Percentiles rank a stretch among this genome's conserved stretches.
Conservation (phyloP, 441 rosid species). For the Raphanus hybrid region DNA sequence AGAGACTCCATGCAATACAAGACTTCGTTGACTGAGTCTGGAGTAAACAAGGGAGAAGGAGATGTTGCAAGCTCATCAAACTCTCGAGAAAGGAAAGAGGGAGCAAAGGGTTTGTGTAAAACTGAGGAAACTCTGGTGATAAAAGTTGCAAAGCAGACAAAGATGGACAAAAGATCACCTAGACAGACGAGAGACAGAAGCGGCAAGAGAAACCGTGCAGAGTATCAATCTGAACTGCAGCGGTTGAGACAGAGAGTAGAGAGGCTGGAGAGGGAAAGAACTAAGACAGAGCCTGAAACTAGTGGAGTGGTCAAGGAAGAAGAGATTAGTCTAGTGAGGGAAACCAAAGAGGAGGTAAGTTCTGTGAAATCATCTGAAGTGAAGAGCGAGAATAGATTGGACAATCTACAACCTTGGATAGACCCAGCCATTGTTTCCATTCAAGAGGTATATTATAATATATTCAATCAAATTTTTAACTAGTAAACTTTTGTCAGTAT, state of each 20-base stretch:
- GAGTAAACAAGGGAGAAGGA: constrained; percentile 28
- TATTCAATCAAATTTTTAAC: background rate
- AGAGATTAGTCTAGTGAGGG: constrained; percentile 54
- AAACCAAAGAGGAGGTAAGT: constrained; percentile 54
- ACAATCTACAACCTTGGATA: constrained; percentile 33
- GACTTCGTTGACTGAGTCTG: constrained; percentile 35
- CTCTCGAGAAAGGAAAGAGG: too few species aligned
- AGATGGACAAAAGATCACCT: constrained; percentile 43
- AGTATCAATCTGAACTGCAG: constrained; percentile 50
- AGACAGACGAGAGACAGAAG: constrained; percentile 45
- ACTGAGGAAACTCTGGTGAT: constrained; percentile 39
- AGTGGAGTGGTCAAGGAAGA: constrained; percentile 46
- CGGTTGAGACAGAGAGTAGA: constrained; percentile 61
- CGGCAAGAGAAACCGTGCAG: constrained; percentile 47
- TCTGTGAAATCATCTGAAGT: constrained; percentile 52
- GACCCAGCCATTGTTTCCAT: constrained; percentile 54
- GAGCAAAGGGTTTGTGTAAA: constrained; percentile 40
- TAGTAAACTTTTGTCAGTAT: background rate
- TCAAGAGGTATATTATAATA: constrained; percentile 57
- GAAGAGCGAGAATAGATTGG: constrained; percentile 40
- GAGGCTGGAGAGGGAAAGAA: constrained; percentile 58
- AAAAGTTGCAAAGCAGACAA: constrained; percentile 43
- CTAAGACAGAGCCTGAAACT: constrained; percentile 47
- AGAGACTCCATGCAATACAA: background rate
- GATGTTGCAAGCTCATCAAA: constrained; percentile 40